Conservation (phyloP, 2,329 filamentous ascomycete genomes). For the Corynespora cassiicola region DNA sequence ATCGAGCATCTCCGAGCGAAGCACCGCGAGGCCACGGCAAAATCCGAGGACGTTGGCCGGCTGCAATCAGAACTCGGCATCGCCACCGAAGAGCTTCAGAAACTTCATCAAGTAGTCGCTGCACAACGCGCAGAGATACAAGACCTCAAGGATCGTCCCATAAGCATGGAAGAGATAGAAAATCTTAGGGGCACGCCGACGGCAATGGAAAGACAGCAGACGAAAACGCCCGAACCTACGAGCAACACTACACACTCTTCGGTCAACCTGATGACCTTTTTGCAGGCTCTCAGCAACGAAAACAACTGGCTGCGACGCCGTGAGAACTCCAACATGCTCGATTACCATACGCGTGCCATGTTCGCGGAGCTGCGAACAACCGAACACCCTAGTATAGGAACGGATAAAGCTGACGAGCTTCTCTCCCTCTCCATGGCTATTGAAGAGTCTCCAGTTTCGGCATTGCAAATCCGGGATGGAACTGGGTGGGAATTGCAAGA, state of each 20-base stretch:
- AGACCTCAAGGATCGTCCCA: conserved; percentile 16
- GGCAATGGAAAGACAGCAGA: not conserved
- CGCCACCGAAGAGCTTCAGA: conserved; percentile 27
- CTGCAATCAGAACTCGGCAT: conserved; percentile 25
- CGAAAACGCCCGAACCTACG: conserved; percentile 4
- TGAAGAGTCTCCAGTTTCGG: not conserved
- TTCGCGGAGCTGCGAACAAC: conserved; percentile 14
- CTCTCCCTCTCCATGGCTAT: conserved; percentile 1
- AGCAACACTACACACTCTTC: conserved; percentile 13
- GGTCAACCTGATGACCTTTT: conserved; percentile 20
- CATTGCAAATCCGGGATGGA: not conserved
- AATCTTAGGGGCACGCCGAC: conserved; percentile 1
- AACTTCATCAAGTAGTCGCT: conserved; percentile 22
- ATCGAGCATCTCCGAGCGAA: conserved; percentile 87
- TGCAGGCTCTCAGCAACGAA: conserved; percentile 33
- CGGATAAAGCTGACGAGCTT: conserved; percentile 9
- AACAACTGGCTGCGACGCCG: conserved; percentile 38
- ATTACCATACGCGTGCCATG: conserved; percentile 17
- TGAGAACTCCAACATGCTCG: conserved; percentile 24
- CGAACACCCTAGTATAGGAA: not conserved
- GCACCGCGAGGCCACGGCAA: conserved; percentile 33
- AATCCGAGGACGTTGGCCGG: conserved; percentile 27
- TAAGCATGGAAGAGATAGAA: conserved; percentile 1
- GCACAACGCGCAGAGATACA: conserved; percentile 25
- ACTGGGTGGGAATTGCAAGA: not conserved